Conservation (phyloP, 2,329 filamentous ascomycete genomes). For the Ceratocystis cubensis region DNA sequence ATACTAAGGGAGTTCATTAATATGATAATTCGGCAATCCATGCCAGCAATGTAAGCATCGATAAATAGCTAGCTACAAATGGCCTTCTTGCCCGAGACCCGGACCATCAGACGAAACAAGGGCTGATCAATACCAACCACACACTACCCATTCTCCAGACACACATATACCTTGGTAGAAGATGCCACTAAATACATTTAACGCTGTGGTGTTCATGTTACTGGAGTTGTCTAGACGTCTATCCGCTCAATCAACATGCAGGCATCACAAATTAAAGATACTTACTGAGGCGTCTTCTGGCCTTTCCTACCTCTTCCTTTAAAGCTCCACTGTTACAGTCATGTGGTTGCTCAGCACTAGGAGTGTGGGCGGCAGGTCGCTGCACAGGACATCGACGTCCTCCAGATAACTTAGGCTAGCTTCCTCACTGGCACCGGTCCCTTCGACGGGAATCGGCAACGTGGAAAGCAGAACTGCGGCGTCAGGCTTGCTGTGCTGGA, state of each 20-base stretch:
- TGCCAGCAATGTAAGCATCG: too few species aligned
- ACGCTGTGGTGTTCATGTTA: neutral
- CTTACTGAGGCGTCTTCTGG: constrained; percentile 12
- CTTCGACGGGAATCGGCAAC: constrained; percentile 65
- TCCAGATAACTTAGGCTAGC: constrained; percentile 63
- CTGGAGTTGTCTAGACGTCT: too few species aligned
- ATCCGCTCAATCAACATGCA: constrained; percentile 19
- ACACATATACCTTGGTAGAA: too few species aligned
- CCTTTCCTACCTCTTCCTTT: constrained; percentile 18
- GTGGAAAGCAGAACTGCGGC: constrained; percentile 77
- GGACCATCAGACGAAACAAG: too few species aligned
- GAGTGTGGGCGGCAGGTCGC: constrained; percentile 60
- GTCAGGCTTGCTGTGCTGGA: constrained; percentile 45
- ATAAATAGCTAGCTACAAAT: too few species aligned
- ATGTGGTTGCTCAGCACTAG: constrained; percentile 80
- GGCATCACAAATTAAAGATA: constrained; percentile 20
- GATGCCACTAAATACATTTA: neutral
- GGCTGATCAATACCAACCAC: too few species aligned
- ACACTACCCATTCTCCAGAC: too few species aligned
- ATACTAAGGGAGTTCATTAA: too few species aligned
- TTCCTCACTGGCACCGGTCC: constrained; percentile 56
- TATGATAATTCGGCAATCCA: too few species aligned
- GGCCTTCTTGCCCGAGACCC: too few species aligned
- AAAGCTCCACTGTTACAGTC: constrained; percentile 72
- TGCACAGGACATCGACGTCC: constrained; percentile 66